Evolutionary conservation across 2,329 filamentous ascomycete genomes (phyloP).

Genomic region (Lecanosticta acicola): DNA sequence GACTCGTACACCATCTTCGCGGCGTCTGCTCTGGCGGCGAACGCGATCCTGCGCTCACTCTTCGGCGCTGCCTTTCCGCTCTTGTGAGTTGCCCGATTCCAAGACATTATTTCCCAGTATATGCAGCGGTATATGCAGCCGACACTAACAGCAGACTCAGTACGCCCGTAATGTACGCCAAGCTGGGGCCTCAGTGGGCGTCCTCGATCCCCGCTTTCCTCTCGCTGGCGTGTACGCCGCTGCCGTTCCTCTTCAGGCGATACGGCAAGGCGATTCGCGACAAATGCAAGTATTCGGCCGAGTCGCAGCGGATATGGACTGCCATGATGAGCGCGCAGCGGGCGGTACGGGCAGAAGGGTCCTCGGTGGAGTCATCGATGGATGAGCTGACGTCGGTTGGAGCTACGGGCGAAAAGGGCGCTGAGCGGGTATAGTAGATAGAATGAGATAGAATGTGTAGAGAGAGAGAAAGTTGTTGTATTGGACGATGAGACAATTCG

Average conservation of each 20-base stretch:
- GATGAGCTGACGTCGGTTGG: no score
- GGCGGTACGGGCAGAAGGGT: no score
- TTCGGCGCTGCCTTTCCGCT: constrained; percentile 75
- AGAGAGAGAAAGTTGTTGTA: no score
- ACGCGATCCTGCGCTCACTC: constrained; percentile 72
- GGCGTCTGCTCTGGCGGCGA: constrained; percentile 63
- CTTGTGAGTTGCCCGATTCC: constrained; percentile 62
- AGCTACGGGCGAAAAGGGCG: no score
- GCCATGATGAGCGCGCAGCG: no score
- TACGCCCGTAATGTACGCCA: no score
- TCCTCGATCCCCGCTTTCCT: constrained; percentile 64
- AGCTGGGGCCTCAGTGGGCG: no score
- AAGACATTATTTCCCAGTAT: constrained; percentile 56
- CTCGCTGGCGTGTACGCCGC: constrained; percentile 62
- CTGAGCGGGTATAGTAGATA: no score
- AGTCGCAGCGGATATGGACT: constrained; percentile 48
- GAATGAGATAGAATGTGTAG: no score
- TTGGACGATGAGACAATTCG: no score
- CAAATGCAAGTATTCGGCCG: constrained; percentile 62
- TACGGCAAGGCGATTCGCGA: constrained; percentile 59
- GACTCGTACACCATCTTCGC: constrained; percentile 58
- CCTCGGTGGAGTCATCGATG: no score
- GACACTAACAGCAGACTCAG: background rate
- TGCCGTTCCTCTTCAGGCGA: constrained; percentile 67
- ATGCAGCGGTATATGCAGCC: background rate